Evolutionary conservation across 352 stramenopile genomes (phyloP).

Genomic region (Globisporangium cederbergense): DNA sequence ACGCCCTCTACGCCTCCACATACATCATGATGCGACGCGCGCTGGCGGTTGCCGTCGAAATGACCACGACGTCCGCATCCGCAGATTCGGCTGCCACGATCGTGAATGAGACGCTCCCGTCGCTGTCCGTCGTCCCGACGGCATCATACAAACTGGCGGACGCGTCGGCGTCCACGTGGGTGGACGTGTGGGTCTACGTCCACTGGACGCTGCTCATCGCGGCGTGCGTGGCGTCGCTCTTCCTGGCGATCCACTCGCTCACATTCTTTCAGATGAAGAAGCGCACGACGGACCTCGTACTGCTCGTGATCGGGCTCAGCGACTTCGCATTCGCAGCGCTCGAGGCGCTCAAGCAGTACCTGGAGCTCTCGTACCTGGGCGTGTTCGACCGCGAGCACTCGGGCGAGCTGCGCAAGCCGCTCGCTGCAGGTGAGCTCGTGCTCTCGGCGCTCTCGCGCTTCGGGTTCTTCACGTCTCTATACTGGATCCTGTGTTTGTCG

Average conservation of each 20-base stretch:
- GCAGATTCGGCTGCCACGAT: neutral
- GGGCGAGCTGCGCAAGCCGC: slow-evolving; percentile 2
- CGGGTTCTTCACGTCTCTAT: slow-evolving; percentile 75
- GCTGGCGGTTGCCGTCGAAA: slow-evolving; percentile 3
- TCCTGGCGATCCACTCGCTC: slow-evolving; percentile 56
- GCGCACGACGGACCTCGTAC: slow-evolving; percentile 61
- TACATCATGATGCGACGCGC: slow-evolving; percentile 12
- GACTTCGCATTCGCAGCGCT: slow-evolving; percentile 49
- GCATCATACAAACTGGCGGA: neutral
- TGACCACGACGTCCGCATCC: neutral
- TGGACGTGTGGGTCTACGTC: slow-evolving; percentile 38
- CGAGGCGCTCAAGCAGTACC: slow-evolving; percentile 45
- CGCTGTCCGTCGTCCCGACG: neutral
- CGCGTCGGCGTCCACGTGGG: slow-evolving; percentile 20
- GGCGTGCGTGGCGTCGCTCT: slow-evolving; percentile 38
- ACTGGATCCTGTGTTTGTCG: slow-evolving; percentile 68
- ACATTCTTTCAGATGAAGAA: slow-evolving; percentile 61
- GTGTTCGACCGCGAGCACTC: slow-evolving; percentile 22
- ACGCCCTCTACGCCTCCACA: neutral
- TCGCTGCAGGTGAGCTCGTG: slow-evolving; percentile 23
- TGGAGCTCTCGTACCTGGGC: slow-evolving; percentile 42
- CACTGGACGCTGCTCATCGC: slow-evolving; percentile 47
- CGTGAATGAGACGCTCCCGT: neutral
- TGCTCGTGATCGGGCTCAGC: slow-evolving; percentile 60
- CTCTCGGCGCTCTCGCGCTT: slow-evolving; percentile 49